Evolutionary conservation across 495 filamentous ascomycete species (phyloP).

Genomic region (Neurospora cerealis): DNA sequence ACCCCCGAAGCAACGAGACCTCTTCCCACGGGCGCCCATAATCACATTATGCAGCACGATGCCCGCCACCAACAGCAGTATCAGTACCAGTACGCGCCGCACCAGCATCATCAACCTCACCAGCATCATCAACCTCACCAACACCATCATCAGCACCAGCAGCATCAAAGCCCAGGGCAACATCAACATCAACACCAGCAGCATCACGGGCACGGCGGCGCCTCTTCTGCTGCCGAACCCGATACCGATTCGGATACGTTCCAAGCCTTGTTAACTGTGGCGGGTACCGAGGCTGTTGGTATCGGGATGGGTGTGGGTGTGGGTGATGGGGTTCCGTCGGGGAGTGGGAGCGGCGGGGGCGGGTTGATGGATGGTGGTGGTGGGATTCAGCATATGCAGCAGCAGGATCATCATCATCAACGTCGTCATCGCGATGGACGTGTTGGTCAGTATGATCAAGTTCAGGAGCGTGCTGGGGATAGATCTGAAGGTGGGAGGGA

Average conservation of each 20-base stretch:
- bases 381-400: not conserved
- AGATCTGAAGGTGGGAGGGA: not conserved
- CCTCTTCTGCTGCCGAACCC: not conserved
- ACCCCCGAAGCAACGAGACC: slow-evolving; percentile 13
- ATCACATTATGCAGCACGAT: slow-evolving; percentile 22
- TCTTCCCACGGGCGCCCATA: slow-evolving; percentile 30
- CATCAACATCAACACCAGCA: slow-evolving; percentile 7
- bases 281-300: not conserved
- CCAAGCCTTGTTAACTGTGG: not conserved
- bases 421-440: not conserved
- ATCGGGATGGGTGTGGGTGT: not conserved
- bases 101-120: slow-evolving; percentile 4
- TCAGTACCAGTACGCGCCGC: slow-evolving; percentile 10
- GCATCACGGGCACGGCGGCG: not conserved
- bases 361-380: not conserved
- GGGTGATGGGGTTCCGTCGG: not conserved
- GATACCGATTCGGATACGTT: not conserved
- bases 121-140: slow-evolving; percentile 7
- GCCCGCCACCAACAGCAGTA: not conserved
- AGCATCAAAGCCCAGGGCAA: not conserved
- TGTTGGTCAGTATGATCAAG: not conserved
- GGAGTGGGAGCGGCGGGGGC: not conserved
- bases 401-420: not conserved
- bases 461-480: not conserved
- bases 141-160: slow-evolving; percentile 4